A percentile compares a stretch with the other conserved stretches of the same genome.
These are phyloP conservation scores for Closterium sp. DNA, from an alignment of 139 green algal genomes.

Conservation along the genomic window DNA sequence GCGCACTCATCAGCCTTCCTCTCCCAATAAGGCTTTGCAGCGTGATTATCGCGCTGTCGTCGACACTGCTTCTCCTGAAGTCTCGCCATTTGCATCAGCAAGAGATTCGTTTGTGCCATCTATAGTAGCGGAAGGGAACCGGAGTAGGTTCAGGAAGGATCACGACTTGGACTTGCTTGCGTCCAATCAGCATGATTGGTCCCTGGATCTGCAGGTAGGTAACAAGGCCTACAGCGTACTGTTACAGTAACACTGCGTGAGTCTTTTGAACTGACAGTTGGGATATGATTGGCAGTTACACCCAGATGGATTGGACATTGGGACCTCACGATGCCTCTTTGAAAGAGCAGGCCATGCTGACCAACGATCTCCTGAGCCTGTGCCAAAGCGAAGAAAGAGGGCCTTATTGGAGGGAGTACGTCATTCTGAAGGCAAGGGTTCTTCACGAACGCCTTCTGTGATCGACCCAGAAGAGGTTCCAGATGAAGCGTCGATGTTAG, in stretches of 20 bases:
- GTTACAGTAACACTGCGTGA: not conserved
- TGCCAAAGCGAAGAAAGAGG: not conserved
- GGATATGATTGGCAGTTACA: not conserved
- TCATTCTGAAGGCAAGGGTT: not conserved
- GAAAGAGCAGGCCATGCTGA: not conserved
- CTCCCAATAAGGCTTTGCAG: too few species aligned
- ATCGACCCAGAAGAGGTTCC: not conserved
- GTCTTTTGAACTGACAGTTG: not conserved
- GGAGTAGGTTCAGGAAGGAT: not conserved
- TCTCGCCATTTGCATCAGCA: not conserved
- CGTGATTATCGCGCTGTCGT: too few species aligned
- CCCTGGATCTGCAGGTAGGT: not conserved
- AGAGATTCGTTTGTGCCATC: not conserved
- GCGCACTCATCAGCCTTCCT: not conserved
- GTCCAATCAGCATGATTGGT: not conserved
- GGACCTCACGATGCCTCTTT: not conserved
- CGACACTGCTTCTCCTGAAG: not conserved
- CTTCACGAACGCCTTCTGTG: not conserved
- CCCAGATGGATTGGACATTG: not conserved
- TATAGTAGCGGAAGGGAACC: not conserved
- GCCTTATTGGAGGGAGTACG: not conserved
- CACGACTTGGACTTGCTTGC: not conserved
- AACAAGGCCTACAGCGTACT: not conserved
- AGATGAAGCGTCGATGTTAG: not conserved
- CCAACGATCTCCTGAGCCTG: not conserved